Base-by-base conservation (phyloP, 1,284 basidiomycete genomes). In the Apiotrichum sp. region DNA sequence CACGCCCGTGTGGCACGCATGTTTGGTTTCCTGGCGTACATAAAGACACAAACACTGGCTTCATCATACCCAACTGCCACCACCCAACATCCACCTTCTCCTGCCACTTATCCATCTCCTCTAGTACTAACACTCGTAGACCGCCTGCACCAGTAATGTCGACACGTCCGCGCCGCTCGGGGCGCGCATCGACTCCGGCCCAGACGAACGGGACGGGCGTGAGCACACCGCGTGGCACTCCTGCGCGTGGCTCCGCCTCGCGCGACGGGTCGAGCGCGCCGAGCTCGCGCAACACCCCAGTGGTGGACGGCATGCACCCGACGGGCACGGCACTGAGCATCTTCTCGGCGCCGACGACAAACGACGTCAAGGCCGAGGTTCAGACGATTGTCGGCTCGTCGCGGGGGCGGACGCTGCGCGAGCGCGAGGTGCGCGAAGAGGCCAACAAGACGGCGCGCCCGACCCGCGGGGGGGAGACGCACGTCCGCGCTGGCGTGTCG, bases 401-500 rank as follows among this genome's bases (percentile, higher is more conserved):
- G 7, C 51, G 50, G 5, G 53, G 44, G 10, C 47, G 51, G 4
- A 13, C 34, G 2, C 35, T 49, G 29, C 59, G 59, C 32, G 56
- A 58, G 34, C 50, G 57, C 16, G 50, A 51, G 35, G 44, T 38
- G 39, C 42, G 47, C 33, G 49, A 50, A 13, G 49, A 50, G 29
- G 49, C 49, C 40, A 42, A 34, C 39, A 50, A 41, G 49, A 50
- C 31, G 64, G 53, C 51, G 10, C 63, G 65, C 14, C 64, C 62
- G 11, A 53, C 59, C 13, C 56, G 67, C 16, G 59, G 53, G 10
- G 58, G 57, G 44, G 62, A 55, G 46, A 56, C 59, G 14, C 61
- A 58, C 14, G 62, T 69, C n/a, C 57, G 67, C 22, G 63, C 68
- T 2, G 72, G 72, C 6, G 66, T 74, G 3, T 66, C 60, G 14